Evolutionary conservation across 2,329 filamentous ascomycete species (phyloP).

Genomic region (Aspergillus bombycis): DNA sequence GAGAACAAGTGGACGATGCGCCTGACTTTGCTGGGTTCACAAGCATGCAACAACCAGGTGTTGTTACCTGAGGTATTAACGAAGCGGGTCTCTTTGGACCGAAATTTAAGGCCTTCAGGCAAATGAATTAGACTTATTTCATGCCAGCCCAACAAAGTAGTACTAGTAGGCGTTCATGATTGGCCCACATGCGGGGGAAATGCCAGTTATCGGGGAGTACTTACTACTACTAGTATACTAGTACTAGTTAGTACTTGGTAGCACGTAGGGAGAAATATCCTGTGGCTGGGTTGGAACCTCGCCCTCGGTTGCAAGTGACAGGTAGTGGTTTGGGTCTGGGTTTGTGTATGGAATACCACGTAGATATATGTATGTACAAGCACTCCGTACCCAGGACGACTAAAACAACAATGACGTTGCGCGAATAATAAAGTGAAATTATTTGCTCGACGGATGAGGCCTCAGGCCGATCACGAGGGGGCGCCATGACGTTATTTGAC

Average conservation of each 20-base stretch:
- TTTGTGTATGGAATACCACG: neutral
- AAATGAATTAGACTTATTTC: neutral
- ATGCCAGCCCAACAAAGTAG: neutral
- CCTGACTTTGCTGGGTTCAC: constrained; percentile 20
- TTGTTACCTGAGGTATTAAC: neutral
- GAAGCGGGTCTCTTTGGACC: neutral
- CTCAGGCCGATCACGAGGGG: constrained; percentile 16
- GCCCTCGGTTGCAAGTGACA: neutral
- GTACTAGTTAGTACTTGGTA: too few species aligned
- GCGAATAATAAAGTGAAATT: neutral
- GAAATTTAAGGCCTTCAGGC: constrained; percentile 2
- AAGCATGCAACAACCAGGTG: constrained; percentile 8
- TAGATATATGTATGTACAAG: neutral
- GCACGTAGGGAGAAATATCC: neutral
- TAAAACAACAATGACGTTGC: constrained; percentile 1
- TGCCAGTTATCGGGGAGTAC: neutral
- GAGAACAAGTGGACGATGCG: constrained; percentile 25
- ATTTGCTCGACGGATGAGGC: constrained; percentile 2
- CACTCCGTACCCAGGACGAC: neutral
- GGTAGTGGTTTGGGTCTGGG: neutral
- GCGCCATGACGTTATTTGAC: constrained; percentile 16
- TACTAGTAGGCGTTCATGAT: neutral
- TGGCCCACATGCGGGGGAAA: neutral
- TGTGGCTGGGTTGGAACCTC: neutral
- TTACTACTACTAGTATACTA: neutral